phyloP scores from a whole-genome alignment of 2,329 filamentous ascomycete species.

The Blastomyces percursus region DNA sequence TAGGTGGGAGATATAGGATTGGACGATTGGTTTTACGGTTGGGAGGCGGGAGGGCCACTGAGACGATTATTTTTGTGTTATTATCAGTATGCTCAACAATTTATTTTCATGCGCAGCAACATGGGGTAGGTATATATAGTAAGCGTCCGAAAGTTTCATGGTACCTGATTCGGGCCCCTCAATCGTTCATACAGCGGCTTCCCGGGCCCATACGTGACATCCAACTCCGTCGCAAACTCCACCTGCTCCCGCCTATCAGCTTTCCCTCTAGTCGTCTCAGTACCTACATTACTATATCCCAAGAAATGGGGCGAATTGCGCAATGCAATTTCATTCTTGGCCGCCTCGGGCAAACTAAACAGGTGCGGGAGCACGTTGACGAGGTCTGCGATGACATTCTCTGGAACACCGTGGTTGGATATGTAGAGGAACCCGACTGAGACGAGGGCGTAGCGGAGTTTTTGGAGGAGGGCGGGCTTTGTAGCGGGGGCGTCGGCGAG shows the following conservation, averaged over 20 bases:
- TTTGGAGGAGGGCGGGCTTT: conserved; percentile 29
- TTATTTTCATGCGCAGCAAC: background rate
- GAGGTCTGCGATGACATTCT: conserved; percentile 14
- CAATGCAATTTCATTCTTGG: conserved; percentile 19
- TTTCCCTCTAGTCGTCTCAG: conserved; percentile 46
- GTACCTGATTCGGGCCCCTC: conserved; percentile 38
- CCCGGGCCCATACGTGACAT: conserved; percentile 23
- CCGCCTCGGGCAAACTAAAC: conserved; percentile 14
- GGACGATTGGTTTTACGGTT: conserved; percentile 29
- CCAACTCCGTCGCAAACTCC: conserved; percentile 48
- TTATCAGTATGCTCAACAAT: background rate
- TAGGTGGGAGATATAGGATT: conserved; percentile 43
- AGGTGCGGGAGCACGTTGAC: conserved; percentile 15
- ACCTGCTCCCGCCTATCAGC: conserved; percentile 48
- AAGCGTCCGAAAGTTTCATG: conserved; percentile 12
- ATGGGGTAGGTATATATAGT: conserved; percentile 14
- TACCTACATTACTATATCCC: conserved; percentile 46
- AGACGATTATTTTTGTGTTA: background rate
- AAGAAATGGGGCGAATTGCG: conserved; percentile 50
- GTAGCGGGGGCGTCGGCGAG: conserved; percentile 28
- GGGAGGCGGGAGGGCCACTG: conserved; percentile 36
- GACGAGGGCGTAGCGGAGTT: conserved; percentile 19
- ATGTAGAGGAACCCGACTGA: conserved; percentile 21
- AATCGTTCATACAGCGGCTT: conserved; percentile 35
- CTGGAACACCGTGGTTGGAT: conserved; percentile 17